Base-by-base conservation (phyloP, 2,329 filamentous ascomycete genomes). In the Sclerotinia spermophila region DNA sequence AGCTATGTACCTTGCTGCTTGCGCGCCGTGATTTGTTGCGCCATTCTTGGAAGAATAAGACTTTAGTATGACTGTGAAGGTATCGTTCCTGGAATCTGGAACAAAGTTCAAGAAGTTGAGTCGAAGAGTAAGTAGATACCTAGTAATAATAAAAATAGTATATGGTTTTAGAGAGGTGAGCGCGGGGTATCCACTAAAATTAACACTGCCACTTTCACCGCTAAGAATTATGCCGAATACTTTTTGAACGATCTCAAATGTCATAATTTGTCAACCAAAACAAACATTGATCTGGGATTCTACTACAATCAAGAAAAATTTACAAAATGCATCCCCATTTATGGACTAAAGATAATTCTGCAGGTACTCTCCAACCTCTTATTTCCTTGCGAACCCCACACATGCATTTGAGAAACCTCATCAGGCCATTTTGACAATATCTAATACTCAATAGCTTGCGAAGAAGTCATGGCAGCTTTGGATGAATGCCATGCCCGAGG, bases 401-500 rank as follows among this genome's bases (percentile, higher is more conserved):
- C 21, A 64, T 53, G 30, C 45, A 59, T 68, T 30, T 38, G 44
- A 35, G 30, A 40, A n/a, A 56, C 44, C 48, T 35, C 30, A 66
- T 66, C 40, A 27, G 15, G 58, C 27, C 68, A 48, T 44, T 70
- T 56, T 17, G 24, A 58, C 40, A 30, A 40, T 66, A 17, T n/a
- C 70, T 76, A 74, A 75, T 67, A 65, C 67, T 74, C 73, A 59
- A 71, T 78, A 99, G 96, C 91, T 78, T 99, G 96, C 86, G 93
- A 95, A 81, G 94, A 97, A 76, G 89, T 99, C 80, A 97, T 98
- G 89, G 90, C 86, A 66, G 92, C 92, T 62, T 92, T 99, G 76
- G 96, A 98, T 79, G 93, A 97, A 84, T 99, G 96, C 83, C 96
- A 99, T 80, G 92, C 92, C 44, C 87, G 87, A 72, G 96, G 96